Percentiles rank a stretch among this genome's conserved stretches.
phyloP scores from a whole-genome alignment of 768 basidiomycete species.

The Leccinum ochraceum region DNA sequence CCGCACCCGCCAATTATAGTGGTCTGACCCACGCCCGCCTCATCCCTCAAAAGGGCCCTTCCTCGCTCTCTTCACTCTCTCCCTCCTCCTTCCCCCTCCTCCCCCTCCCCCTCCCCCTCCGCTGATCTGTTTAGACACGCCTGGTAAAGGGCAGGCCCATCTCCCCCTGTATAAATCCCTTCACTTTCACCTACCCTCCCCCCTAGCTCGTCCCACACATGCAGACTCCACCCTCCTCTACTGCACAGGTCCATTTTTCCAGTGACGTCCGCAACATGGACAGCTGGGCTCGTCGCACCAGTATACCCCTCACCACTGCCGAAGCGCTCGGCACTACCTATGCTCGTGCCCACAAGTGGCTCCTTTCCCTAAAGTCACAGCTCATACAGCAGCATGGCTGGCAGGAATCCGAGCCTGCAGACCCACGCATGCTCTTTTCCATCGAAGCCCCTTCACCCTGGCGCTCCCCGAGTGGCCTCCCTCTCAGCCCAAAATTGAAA shows the following conservation, averaged over 20 bases:
- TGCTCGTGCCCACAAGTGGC: conserved; percentile 77
- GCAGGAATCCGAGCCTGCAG: conserved; percentile 58
- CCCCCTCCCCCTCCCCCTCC: conserved; percentile 10
- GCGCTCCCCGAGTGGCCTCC: conserved; percentile 74
- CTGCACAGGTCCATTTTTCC: conserved; percentile 72
- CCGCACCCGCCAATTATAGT: conserved; percentile 53
- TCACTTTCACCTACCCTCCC: background rate
- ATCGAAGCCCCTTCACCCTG: conserved; percentile 78
- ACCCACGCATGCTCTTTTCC: conserved; percentile 74
- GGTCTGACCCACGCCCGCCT: conserved; percentile 44
- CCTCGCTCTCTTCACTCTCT: conserved; percentile 19
- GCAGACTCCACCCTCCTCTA: conserved; percentile 37
- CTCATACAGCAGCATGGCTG: conserved; percentile 73
- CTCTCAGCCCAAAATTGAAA: conserved; percentile 71
- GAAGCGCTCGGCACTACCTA: conserved; percentile 81
- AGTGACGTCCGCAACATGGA: conserved; percentile 82
- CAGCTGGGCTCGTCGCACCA: conserved; percentile 76
- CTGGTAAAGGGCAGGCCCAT: conserved; percentile 36
- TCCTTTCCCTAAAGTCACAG: conserved; percentile 58
- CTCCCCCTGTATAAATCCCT: conserved; percentile 25
- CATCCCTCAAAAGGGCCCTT: conserved; percentile 42
- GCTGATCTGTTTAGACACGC: conserved; percentile 22
- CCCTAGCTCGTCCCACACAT: conserved; percentile 16
- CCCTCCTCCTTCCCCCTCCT: conserved; percentile 28
- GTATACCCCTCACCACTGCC: conserved; percentile 80